phyloP scores from a whole-genome alignment of 306 rosid genomes.

The Trichosanthes truncata region DNA sequence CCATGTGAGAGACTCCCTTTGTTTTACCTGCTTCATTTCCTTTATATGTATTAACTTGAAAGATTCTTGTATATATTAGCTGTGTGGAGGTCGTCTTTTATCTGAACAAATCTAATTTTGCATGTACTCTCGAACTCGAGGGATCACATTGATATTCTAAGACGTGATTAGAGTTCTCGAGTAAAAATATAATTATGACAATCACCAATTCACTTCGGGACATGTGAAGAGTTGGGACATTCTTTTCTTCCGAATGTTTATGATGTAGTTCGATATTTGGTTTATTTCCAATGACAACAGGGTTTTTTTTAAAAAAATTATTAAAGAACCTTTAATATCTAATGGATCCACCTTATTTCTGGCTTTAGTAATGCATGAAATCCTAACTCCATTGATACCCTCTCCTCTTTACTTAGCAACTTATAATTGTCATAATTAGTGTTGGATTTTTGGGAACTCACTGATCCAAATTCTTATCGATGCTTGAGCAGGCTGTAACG shows the following conservation, averaged over 20 bases:
- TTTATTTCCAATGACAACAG: neutral
- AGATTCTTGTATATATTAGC: neutral
- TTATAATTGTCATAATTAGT: constrained; percentile 3
- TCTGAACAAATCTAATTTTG: neutral
- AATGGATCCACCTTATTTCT: neutral
- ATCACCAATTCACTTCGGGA: neutral
- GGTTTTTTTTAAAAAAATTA: too few species aligned
- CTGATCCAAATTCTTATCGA: constrained; percentile 16
- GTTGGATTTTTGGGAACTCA: constrained; percentile 1
- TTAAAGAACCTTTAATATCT: neutral
- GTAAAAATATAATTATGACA: neutral
- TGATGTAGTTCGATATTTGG: neutral
- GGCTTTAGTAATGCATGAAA: neutral
- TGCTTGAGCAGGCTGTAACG: constrained; percentile 32
- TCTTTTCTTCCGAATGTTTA: neutral
- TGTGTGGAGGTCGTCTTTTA: neutral
- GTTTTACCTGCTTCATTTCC: neutral
- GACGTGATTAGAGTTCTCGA: neutral
- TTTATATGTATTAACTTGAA: neutral
- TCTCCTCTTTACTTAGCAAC: neutral
- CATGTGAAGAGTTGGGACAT: neutral
- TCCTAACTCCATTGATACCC: neutral
- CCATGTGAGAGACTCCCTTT: constrained; percentile 23
- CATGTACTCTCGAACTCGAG: neutral
- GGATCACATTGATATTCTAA: neutral